Evolutionary conservation across 192 early-diverging fungal genomes (phyloP).

Genomic region (Coemansia erecta): DNA sequence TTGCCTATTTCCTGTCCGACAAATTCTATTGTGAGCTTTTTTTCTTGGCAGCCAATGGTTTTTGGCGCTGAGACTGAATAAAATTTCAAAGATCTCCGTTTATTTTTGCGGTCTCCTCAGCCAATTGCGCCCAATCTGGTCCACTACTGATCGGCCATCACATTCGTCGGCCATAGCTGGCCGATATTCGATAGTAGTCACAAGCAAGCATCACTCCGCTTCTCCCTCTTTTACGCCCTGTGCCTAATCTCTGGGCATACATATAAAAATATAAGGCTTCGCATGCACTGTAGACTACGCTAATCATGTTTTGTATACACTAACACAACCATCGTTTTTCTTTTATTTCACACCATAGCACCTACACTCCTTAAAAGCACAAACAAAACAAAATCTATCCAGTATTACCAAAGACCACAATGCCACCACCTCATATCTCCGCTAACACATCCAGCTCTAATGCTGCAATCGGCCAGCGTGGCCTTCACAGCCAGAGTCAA

Average conservation of each 20-base stretch:
- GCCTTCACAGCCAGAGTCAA: slow-evolving; percentile 7
- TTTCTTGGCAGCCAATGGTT: too few species aligned
- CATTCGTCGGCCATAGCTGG: too few species aligned
- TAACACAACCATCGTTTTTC: background rate
- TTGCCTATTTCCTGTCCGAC: background rate
- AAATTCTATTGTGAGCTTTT: background rate
- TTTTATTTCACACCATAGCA: background rate
- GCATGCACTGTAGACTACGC: background rate
- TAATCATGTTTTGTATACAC: background rate
- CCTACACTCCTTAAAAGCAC: background rate
- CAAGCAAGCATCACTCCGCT: background rate
- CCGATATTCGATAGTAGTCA: background rate
- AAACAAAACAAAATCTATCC: too few species aligned
- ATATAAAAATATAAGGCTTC: too few species aligned
- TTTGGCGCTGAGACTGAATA: too few species aligned
- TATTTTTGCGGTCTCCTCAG: too few species aligned
- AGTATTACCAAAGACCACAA: background rate
- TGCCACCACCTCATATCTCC: background rate
- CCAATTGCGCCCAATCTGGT: too few species aligned
- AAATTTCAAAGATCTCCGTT: too few species aligned
- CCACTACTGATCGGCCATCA: too few species aligned
- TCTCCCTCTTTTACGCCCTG: background rate
- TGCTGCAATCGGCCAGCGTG: background rate
- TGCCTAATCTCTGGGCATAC: too few species aligned
- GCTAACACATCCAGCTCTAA: background rate